Evolutionary conservation across 139 green algal species (phyloP).

Genomic region (Coelastrella sp.): DNA sequence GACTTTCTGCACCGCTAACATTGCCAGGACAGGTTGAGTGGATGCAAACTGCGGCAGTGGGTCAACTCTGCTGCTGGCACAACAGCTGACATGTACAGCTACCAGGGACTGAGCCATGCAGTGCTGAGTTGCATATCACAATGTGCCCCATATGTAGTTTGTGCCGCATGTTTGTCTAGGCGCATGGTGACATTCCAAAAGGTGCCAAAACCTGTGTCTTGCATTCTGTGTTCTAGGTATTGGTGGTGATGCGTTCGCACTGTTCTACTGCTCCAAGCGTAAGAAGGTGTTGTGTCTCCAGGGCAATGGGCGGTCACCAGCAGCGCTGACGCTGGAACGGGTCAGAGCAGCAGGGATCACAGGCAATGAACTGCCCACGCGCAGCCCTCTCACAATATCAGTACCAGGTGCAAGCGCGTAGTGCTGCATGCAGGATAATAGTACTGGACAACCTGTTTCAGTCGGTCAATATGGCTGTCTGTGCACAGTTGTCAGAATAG

Average conservation of each 20-base stretch:
- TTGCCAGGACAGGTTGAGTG: too few relatives aligned
- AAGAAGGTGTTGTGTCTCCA: constrained; percentile 65
- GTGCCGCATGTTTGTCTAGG: too few relatives aligned
- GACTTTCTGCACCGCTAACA: too few relatives aligned
- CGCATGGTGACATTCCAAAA: too few relatives aligned
- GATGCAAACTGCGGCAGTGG: too few relatives aligned
- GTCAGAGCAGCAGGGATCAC: constrained; percentile 49
- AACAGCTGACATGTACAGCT: too few relatives aligned
- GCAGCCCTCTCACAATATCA: constrained; percentile 26
- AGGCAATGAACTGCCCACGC: constrained; percentile 32
- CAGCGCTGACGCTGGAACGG: constrained; percentile 60
- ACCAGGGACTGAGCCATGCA: too few relatives aligned
- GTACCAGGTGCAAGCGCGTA: constrained; percentile 17
- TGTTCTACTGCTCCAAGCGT: constrained; percentile 68
- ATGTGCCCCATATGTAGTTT: too few relatives aligned
- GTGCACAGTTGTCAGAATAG: too few relatives aligned
- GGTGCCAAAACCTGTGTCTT: not conserved
- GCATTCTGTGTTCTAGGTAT: constrained; percentile 54
- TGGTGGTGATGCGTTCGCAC: constrained; percentile 77
- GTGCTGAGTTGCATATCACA: too few relatives aligned
- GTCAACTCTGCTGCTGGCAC: too few relatives aligned
- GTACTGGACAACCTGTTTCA: not conserved
- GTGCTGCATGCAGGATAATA: constrained; percentile 48
- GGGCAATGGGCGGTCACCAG: constrained; percentile 64
- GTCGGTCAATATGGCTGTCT: not conserved